These are phyloP conservation scores for Glutinoglossum americanum DNA, from an alignment of 495 filamentous ascomycete species.

Conservation along the genomic window DNA sequence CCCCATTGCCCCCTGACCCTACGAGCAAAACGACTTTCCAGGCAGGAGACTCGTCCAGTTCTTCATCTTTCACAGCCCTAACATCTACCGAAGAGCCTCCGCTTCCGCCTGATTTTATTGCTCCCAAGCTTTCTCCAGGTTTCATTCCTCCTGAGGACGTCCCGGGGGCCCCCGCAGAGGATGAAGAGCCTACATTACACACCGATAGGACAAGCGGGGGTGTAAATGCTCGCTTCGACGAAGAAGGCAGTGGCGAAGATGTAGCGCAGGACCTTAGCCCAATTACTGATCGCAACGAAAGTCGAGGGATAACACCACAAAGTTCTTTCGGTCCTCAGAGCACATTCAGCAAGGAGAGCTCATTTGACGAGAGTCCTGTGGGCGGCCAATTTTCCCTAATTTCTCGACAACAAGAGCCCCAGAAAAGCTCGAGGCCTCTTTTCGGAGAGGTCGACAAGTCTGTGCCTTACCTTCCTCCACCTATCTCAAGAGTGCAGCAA, in stretches of 20 bases:
- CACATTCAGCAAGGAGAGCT: background rate
- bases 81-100: constrained; percentile 29
- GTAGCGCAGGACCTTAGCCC: constrained; percentile 46
- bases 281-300: constrained; percentile 25
- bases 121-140: constrained; percentile 2
- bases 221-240: constrained; percentile 25
- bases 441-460: constrained; percentile 43
- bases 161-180: constrained; percentile 7
- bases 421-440: constrained; percentile 17
- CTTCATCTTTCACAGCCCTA: constrained; percentile 26
- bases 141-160: constrained; percentile 8
- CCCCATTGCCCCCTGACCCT: constrained; percentile 56
- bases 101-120: constrained; percentile 37
- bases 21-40: constrained; percentile 45
- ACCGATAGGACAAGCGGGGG: constrained; percentile 12
- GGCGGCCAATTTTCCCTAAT: constrained; percentile 23
- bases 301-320: constrained; percentile 36
- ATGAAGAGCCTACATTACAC: constrained; percentile 20
- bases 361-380: constrained; percentile 29
- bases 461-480: constrained; percentile 26
- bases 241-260: constrained; percentile 37
- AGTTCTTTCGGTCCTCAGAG: constrained; percentile 23
- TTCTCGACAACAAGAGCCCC: constrained; percentile 10
- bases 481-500: constrained; percentile 20
- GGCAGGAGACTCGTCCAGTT: constrained; percentile 45